Evolutionary conservation across 441 rosid species (phyloP), one percentile per base, ranked within the genome.

Genomic region (Monsonia emarginata): DNA sequence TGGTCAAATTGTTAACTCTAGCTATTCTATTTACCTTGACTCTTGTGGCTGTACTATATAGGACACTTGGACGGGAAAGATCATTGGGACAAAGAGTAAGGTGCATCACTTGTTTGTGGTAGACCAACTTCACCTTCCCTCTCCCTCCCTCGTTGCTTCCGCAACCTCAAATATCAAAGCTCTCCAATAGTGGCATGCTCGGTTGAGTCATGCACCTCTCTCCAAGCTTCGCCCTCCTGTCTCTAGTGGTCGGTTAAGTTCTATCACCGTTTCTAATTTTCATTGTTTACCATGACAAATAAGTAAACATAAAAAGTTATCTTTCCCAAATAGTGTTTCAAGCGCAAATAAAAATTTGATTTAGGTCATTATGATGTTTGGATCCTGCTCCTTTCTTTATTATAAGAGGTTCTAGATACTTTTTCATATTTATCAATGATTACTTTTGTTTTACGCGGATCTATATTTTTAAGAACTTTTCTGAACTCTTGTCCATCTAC

Each of bases 41-140:
- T 2, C 13, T 2, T 22, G 13, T 62, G 50, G 66, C 61, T 62
- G 28, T 66, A 38, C 1, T 1, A 66, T 72, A 0, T 48, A 56
- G 2, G 67, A 73, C 65, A 63, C 64, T 2, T 13, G 34, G 13
- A 71, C 22, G 28, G 56, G 69, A 3, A 0, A 69, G 18, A 30
- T 54, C 6, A 9, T 65, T 66, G 64, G 69, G 59, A 73, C n/a
- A 14, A 19, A 42, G 8, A 16, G 25, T 16, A 69, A 19, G 5
- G 68, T 76, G 11, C 63, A 61, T 0, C 0, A n/a, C 1, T 24
- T 69, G 18, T 76, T 72, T 72, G 61, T 72, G 31, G 52, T 76
- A 0, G 8, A 1, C 0, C 34, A 30, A n/a, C 52, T 71, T 1
- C 36, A 60, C 2, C 0, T 69, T 32, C 59, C 57, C 1, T 16